Conservation (phyloP, 2,329 filamentous ascomycete genomes). For the Neocatenulostroma microsporum region DNA sequence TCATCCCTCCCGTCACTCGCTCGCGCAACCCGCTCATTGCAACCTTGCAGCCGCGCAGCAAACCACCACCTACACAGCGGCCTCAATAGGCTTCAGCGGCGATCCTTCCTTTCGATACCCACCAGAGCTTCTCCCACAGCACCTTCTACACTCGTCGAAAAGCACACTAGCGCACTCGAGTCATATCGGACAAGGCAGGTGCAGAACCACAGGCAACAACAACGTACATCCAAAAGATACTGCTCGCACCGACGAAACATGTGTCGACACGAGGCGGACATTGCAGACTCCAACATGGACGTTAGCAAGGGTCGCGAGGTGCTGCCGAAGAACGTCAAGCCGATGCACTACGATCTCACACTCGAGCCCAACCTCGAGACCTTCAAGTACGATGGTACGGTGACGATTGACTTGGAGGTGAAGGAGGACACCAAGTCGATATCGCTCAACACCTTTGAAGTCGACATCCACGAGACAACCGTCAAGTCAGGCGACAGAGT, state of each 20-base stretch:
- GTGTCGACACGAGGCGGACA: conserved; percentile 56
- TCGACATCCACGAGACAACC: conserved; percentile 70
- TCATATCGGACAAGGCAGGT: background rate
- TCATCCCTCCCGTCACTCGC: background rate
- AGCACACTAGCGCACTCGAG: no score
- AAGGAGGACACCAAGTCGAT: conserved; percentile 76
- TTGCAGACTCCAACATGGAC: conserved; percentile 50
- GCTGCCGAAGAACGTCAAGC: conserved; percentile 83
- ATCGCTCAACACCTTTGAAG: conserved; percentile 77
- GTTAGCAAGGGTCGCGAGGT: conserved; percentile 67
- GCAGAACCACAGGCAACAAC: conserved; percentile 1
- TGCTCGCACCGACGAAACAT: conserved; percentile 70
- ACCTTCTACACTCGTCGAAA: background rate
- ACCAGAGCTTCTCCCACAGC: background rate
- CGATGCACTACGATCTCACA: conserved; percentile 83
- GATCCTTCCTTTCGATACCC: background rate
- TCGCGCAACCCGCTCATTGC: background rate
- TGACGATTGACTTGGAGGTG: conserved; percentile 82
- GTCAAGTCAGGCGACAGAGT: conserved; percentile 54
- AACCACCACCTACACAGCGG: background rate
- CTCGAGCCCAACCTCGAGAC: conserved; percentile 85
- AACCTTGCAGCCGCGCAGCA: no score
- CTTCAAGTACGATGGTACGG: conserved; percentile 77
- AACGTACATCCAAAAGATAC: conserved; percentile 38
- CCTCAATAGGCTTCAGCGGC: background rate